Base-by-base conservation (phyloP, 805 yeast species). In the Pichia membranifaciens region DNA sequence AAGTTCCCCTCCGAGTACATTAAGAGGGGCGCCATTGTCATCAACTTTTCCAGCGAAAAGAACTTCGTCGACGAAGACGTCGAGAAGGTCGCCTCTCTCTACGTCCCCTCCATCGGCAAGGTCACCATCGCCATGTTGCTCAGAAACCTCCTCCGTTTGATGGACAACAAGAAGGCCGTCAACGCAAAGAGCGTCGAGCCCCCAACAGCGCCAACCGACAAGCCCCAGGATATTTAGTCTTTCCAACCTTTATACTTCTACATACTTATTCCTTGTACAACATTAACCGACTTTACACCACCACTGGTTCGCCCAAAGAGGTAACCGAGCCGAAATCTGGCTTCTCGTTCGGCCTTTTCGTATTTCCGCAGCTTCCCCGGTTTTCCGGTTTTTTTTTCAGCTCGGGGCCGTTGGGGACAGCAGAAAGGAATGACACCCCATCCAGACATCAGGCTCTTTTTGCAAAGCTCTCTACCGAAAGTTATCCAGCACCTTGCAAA, bases 61-160 rank as follows among this genome's bases (percentile, higher is more conserved):
- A 93, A 93, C 70, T 93, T 93, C 64, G 73, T 76, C 52, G 91
- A 85, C 21, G 82, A 78, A 50, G 82, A 78, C 47, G 86, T 93
- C 49, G 91, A 91, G 68, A 76, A 76, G 45, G 83, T 78, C 56
- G 98, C 99, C 6, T 83, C 96, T 1, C 70, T 93, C 38, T 93
- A 91, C 61, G 97, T 93, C 32, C 98, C 99, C 16, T 84, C 88
- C 60, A 87, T 89, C 28, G 99, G 99, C 16, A 93, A 93, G 66
- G 98, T 93, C 31, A 93, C 99, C 34, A 90, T 93, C 52, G 79
- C 96, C 50, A 93, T 93, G 97, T 70, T 93, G 37, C 70, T 93
- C 66, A 80, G 99, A 65, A 93, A 93, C 64, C 72, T 93, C 67
- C 67, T 93, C 49, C 78, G 99, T 55, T 72, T 93, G 54, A 78